Evolutionary conservation across 306 rosid genomes (phyloP).

Genomic region (Glycine tomentella): DNA sequence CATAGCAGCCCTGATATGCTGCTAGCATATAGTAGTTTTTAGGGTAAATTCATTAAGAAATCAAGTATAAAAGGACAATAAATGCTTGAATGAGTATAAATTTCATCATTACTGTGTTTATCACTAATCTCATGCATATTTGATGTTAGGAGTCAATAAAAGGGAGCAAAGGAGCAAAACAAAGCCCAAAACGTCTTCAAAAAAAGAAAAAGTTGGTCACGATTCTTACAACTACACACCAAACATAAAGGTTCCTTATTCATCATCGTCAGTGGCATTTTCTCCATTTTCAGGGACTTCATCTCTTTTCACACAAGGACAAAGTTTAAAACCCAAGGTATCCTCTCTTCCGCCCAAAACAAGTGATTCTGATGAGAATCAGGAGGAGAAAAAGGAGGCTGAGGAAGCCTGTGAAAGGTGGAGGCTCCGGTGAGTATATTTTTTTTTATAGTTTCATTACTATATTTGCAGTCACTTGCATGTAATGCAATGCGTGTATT

Average conservation of each 20-base stretch:
- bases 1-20: no score
- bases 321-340: slow-evolving; percentile 56
- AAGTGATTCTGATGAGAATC: slow-evolving; percentile 51
- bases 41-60: no score
- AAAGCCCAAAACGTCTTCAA: slow-evolving; percentile 66
- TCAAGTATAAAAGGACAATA: no score
- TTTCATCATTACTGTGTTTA: no score
- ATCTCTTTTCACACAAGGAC: slow-evolving; percentile 55
- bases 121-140: no score
- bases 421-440: slow-evolving; percentile 88
- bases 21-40: no score
- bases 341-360: slow-evolving; percentile 53
- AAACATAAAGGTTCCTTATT: slow-evolving; percentile 65
- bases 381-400: slow-evolving; percentile 58
- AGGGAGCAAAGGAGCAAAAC: no score
- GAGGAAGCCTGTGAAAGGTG: slow-evolving; percentile 96
- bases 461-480: slow-evolving; percentile 25
- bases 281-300: slow-evolving; percentile 65
- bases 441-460: slow-evolving; percentile 37
- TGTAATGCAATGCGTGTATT: slow-evolving; percentile 25
- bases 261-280: slow-evolving; percentile 65
- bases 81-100: no score
- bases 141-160: no score
- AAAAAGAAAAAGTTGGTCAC: slow-evolving; percentile 74
- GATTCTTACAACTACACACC: slow-evolving; percentile 59